Base-by-base conservation (phyloP, 2,329 filamentous ascomycete genomes). In the Calonectria honghensis region DNA sequence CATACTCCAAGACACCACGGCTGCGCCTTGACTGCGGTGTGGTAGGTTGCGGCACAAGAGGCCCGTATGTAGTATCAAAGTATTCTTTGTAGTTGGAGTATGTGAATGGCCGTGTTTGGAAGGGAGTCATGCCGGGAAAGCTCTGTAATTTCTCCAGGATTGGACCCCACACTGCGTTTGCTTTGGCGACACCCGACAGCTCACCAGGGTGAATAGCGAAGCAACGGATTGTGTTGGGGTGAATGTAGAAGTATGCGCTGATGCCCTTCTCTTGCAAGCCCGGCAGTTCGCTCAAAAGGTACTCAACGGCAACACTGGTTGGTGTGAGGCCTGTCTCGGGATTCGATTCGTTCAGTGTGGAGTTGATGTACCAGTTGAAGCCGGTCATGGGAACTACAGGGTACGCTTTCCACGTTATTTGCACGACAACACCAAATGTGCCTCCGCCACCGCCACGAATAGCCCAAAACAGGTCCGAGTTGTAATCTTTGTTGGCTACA, bases 361-460 rank as follows among this genome's bases (percentile, higher is more conserved):
- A 57, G 29, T 57, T 57, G 51, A 57, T 57, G 13, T 57, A 57
- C 51, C 51, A 57, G 16, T 57, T 57, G 29, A 35, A 57, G 51
- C 51, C 51, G 18, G 51, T 57, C 13, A 57, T 57, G 18, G 51
- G 51, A 31, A 20, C 7, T 18, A 29, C 35, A 10, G 51, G 51
- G 9, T 57, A 35, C 6, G 51, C 16, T 32, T 57, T 57, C 51
- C 29, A 57, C 9, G 51, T 57, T 9, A 32, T 32, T 31, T 57
- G 51, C 6, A 57, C 51, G 18, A 57, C 51, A 57, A 57, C 29
- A 6, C 51, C 51, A 9, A 57, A 57, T 57, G 51, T 57, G 29
- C 51, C 51, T 20, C 51, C 51, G 10, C 51, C 51, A 11, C 51
- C 51, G 18, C 51, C 51, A 7, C 51, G 51, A 13, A 57, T 57